Base-by-base conservation (phyloP, 331 rosid genomes). In the Malus hybrid region DNA sequence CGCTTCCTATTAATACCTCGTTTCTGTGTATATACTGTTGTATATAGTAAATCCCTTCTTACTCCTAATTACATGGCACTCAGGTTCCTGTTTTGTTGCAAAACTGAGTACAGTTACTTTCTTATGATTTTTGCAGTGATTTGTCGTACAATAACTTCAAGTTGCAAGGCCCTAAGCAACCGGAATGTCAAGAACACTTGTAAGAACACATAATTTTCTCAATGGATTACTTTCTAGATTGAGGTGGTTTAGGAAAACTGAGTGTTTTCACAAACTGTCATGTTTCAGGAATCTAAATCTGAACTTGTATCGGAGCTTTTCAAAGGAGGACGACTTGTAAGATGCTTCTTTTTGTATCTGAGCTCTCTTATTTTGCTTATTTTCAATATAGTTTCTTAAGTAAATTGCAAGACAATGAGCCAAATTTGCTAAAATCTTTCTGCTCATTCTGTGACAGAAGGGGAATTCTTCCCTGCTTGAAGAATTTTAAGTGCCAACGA, bases 131-230 rank as follows among this genome's bases (percentile, higher is more conserved):
- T 48, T 52, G 65, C 50, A 71, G 75, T 71, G 75, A 71, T 71
- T 36, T 71, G 18, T 93, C 98, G 12, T 93, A 88, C 91, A 93
- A 93, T 87, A 91, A 91, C 87, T 79, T 93, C 77, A 77, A 85
- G 3, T 82, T 83, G 84, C 87, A 82, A 85, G 88, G 89, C 74
- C 91, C 83, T 69, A 85, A 67, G 62, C 77, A 77, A 63, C 52
- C 73, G 46, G 81, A 87, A 71, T 93, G 98, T 82, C 81, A 64
- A 69, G 78, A 82, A 20, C 20, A 86, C 80, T 29, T 81, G 98
- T 93, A 33, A 80, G 93, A 76, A 42, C 44, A 56, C 62, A 78
- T 46, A 22, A 19, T 71, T 22, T 9, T 67, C 59, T 76, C 46
- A 69, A 75, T 67, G 48, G 66, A 22, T 80, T 69, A 54, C 52